phyloP scores from a whole-genome alignment of 345 rosid genomes.

The Dipteronia sinensis region DNA sequence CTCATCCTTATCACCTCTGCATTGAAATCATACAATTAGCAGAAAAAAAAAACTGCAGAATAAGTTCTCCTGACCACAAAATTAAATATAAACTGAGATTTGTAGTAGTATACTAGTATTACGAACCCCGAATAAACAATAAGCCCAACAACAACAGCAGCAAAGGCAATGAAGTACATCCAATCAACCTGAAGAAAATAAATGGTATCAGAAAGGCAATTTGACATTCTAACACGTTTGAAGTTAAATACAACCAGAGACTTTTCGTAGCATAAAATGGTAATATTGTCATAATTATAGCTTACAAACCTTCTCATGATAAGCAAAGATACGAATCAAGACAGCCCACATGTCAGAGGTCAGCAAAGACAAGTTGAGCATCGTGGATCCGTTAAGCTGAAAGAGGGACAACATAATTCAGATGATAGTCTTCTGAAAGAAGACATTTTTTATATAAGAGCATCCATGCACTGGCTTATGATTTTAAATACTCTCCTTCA shows the following conservation, averaged over 20 bases:
- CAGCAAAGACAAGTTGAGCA: slow-evolving; percentile 88
- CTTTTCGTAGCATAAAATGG: neutral
- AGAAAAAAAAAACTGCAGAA: neutral
- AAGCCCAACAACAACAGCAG: slow-evolving; percentile 67
- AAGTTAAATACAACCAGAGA: neutral
- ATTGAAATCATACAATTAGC: neutral
- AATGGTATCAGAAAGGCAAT: slow-evolving; percentile 9
- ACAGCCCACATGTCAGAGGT: slow-evolving; percentile 98
- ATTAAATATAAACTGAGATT: neutral
- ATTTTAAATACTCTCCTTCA: neutral
- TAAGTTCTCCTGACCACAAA: neutral
- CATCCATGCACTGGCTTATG: neutral
- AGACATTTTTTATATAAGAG: slow-evolving; percentile 1
- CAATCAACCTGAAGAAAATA: slow-evolving; percentile 62
- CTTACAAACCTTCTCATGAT: slow-evolving; percentile 75
- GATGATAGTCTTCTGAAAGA: neutral
- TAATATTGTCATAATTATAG: neutral
- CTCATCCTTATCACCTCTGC: slow-evolving; percentile 57
- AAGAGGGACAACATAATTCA: slow-evolving; percentile 8
- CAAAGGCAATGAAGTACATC: slow-evolving; percentile 88
- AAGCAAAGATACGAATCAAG: slow-evolving; percentile 77
- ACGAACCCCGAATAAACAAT: slow-evolving; percentile 72
- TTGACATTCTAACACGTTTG: neutral
- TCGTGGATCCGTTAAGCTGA: slow-evolving; percentile 81
- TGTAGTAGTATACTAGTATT: slow-evolving; percentile 8